Conservation (phyloP, 2,329 filamentous ascomycete genomes). For the Trichoderma oligosporum region DNA sequence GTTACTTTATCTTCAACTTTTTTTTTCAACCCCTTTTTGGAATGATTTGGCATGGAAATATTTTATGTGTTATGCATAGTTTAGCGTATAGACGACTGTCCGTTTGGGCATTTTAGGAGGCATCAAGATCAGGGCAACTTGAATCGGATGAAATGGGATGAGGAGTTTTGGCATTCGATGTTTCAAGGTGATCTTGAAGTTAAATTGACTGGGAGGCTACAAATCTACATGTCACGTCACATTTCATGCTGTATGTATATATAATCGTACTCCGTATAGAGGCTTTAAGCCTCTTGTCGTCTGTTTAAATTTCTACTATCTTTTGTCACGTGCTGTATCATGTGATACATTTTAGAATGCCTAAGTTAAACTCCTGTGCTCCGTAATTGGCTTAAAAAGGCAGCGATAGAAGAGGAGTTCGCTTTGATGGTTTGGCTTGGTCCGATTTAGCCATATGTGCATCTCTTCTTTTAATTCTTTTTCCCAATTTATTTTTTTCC, state of each 20-base stretch:
- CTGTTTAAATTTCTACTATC: not conserved
- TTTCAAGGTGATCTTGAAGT: slow-evolving; percentile 1
- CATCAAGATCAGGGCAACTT: slow-evolving; percentile 21
- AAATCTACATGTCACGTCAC: not conserved
- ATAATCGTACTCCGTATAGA: no score
- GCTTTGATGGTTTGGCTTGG: no score
- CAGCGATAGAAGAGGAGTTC: no score
- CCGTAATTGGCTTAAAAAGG: no score
- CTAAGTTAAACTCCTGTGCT: no score
- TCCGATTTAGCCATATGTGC: no score
- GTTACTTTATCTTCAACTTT: not conserved
- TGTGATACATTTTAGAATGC: no score
- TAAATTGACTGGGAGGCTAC: slow-evolving; percentile 10
- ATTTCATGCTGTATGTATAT: slow-evolving; percentile 9
- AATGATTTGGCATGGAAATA: not conserved
- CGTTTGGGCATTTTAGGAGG: slow-evolving; percentile 22
- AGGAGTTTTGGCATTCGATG: slow-evolving; percentile 16
- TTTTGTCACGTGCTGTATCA: no score
- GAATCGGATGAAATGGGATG: slow-evolving; percentile 18
- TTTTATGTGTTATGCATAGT: slow-evolving; percentile 19
- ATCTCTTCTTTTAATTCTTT: no score
- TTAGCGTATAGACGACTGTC: slow-evolving; percentile 19
- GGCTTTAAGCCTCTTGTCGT: not conserved
- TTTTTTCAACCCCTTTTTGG: not conserved
- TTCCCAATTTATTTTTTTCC: no score